Evolutionary conservation across 1,284 basidiomycete genomes (phyloP), one percentile per base, ranked within the genome.

Genomic region (Apiotrichum gamsii): DNA sequence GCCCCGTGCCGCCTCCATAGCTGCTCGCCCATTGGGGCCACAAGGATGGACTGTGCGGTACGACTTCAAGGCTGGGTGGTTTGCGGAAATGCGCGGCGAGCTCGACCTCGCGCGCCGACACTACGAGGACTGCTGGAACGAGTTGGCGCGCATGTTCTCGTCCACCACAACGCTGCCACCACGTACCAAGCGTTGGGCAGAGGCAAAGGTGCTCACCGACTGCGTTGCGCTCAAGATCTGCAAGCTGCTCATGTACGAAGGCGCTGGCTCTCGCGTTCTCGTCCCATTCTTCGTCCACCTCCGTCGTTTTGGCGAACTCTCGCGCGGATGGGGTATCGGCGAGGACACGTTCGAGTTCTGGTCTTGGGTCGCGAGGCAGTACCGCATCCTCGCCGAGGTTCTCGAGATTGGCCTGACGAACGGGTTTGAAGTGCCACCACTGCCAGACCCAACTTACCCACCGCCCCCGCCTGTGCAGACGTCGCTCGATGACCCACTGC

Each of bases 21-120:
- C 72, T 37, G 39, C 58, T 30, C 47, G 83, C 20, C 81, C 84
- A 1, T 72, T 97, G 6, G 76, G 84, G 15, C 78, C 85, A 0
- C 85, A 90, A 68, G 93, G 94, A 0, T 97, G 94, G 91, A 86
- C 83, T 0, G 88, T 94, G n/a, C 77, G 94, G 18, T 93, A 94
- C 63, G 90, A 95, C 67, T 97, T 90, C 76, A 98, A 97, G 74
- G 85, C 94, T 76, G 94, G 85, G 0, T 87, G 87, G 56, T 96
- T 97, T 69, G 90, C 93, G 1, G 94, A 98, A 71, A 86, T 96
- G 59, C 75, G 90, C 45, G 83, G 87, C 16, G 93, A 97, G 65
- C 80, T 87, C 52, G 89, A 94, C 59, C 83, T 89, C 5, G 88
- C 90, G 2, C 75, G 90, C 52, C 89, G 88, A 83, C 88, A 94